These are phyloP conservation scores for Eragrostis nindensis DNA, from an alignment of 176 grass and related monocot genomes.

Conservation along the genomic window DNA sequence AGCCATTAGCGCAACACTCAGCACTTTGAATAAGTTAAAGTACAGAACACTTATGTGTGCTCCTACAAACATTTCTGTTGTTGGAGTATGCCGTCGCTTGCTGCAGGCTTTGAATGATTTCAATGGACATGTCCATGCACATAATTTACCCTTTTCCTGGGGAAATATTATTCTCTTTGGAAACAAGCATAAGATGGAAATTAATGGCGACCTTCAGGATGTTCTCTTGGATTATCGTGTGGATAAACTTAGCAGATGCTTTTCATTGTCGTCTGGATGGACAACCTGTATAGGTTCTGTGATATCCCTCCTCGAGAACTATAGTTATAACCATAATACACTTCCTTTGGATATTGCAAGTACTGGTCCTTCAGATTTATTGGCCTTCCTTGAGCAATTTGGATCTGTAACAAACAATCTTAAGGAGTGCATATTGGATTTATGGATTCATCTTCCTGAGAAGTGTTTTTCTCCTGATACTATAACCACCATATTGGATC, in stretches of 20 bases:
- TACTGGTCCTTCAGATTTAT: neutral
- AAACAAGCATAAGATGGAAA: constrained; percentile 64
- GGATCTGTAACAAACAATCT: constrained; percentile 26
- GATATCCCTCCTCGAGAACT: constrained; percentile 59
- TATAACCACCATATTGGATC: constrained; percentile 28
- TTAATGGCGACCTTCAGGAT: constrained; percentile 56
- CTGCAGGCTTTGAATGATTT: constrained; percentile 56
- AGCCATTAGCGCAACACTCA: constrained; percentile 56
- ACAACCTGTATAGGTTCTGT: constrained; percentile 49
- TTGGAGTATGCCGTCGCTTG: constrained; percentile 58
- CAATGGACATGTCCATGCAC: neutral
- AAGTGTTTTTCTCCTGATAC: constrained; percentile 38
- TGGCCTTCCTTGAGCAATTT: constrained; percentile 51
- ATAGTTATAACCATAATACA: constrained; percentile 43
- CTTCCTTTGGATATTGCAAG: constrained; percentile 35
- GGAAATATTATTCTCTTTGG: constrained; percentile 67
- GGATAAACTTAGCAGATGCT: constrained; percentile 58
- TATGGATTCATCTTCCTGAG: constrained; percentile 60
- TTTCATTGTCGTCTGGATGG: constrained; percentile 58
- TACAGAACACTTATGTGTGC: constrained; percentile 73
- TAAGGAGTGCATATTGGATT: constrained; percentile 45
- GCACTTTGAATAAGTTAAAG: constrained; percentile 52
- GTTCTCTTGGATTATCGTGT: constrained; percentile 76
- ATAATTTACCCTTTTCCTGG: constrained; percentile 38
- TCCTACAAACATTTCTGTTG: constrained; percentile 76